phyloP scores from a whole-genome alignment of 345 rosid genomes.

The Linum trigynum region DNA sequence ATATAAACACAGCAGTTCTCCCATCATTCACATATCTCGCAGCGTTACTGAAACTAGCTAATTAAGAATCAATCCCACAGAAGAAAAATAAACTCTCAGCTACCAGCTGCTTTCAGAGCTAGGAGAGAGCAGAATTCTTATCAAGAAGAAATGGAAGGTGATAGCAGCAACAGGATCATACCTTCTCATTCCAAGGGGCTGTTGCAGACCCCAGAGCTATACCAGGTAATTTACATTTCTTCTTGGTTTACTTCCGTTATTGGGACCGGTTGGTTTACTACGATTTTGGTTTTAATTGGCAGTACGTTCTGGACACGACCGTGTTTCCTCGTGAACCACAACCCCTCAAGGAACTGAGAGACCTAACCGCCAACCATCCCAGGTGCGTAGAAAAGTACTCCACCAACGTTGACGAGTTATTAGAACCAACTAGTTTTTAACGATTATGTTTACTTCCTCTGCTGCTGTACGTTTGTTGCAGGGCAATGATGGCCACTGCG shows the following conservation, averaged over 20 bases:
- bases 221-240: slow-evolving; percentile 26
- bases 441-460: background rate
- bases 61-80: no score
- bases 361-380: slow-evolving; percentile 45
- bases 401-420: background rate
- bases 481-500: background rate
- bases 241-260: background rate
- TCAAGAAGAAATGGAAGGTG: background rate
- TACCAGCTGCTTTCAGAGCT: no score
- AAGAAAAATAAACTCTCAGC: no score
- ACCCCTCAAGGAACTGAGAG: slow-evolving; percentile 55
- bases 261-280: background rate
- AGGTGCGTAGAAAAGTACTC: slow-evolving; percentile 8
- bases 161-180: background rate
- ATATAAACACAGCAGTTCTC: no score
- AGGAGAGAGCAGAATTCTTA: no score
- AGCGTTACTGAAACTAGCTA: no score
- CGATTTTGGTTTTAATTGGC: slow-evolving; percentile 1
- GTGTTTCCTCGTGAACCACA: slow-evolving; percentile 65
- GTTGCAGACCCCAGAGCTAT: slow-evolving; percentile 42
- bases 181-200: slow-evolving; percentile 23
- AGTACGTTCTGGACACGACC: slow-evolving; percentile 60
- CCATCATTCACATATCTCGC: no score
- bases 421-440: background rate
- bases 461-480: background rate